phyloP scores from a whole-genome alignment of 805 yeast genomes.

The Teunomyces panamensis region DNA sequence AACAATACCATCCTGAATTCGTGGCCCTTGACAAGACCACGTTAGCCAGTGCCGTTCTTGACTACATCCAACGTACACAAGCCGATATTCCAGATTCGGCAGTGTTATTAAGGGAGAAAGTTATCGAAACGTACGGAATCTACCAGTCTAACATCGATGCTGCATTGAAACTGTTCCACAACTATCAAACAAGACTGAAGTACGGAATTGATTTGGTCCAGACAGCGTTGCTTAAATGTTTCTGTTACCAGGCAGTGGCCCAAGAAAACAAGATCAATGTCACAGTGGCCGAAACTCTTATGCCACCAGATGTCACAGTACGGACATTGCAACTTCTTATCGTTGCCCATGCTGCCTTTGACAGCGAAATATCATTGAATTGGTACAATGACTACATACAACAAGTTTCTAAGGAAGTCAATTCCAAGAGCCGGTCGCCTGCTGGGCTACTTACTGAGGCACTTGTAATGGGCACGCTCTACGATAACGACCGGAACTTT shows the following conservation, averaged over 20 bases:
- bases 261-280: conserved; percentile 25
- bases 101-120: conserved; percentile 27
- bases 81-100: conserved; percentile 15
- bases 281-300: conserved; percentile 38
- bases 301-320: conserved; percentile 26
- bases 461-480: conserved; percentile 41
- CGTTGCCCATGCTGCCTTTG: conserved; percentile 38
- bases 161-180: conserved; percentile 37
- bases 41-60: conserved; percentile 11
- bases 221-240: conserved; percentile 37
- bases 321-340: conserved; percentile 40
- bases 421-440: conserved; percentile 33
- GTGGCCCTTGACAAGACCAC: neutral
- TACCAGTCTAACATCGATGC: conserved; percentile 22
- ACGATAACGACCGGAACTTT: conserved; percentile 50
- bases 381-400: conserved; percentile 47
- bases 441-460: conserved; percentile 47
- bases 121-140: conserved; percentile 34
- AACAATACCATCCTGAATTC: neutral
- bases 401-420: conserved; percentile 28
- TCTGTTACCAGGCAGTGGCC: conserved; percentile 39
- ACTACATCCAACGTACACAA: conserved; percentile 17
- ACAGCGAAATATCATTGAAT: conserved; percentile 37
- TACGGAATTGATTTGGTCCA: conserved; percentile 41
- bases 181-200: conserved; percentile 36